Conservation (phyloP, 2,329 filamentous ascomycete species). For the Colletotrichum costaricense region DNA sequence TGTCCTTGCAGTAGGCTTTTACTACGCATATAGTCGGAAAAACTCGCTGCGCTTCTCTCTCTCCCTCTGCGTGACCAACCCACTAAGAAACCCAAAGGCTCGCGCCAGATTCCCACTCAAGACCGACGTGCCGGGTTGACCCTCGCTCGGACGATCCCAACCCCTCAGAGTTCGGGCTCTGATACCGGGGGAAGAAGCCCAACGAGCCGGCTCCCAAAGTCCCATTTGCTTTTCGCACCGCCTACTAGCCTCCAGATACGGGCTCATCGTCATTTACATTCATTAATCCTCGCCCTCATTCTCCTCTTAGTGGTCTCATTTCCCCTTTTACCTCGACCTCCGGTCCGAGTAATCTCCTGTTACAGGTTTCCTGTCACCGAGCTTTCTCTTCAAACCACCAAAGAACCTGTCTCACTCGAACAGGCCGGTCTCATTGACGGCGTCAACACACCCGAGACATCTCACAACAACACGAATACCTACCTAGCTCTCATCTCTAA, state of each 20-base stretch:
- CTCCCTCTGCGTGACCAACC: not conserved
- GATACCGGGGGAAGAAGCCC: constrained; percentile 28
- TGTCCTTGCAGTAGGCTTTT: not conserved
- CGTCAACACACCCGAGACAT: not conserved
- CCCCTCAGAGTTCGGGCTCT: constrained; percentile 14
- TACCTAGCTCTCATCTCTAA: not conserved
- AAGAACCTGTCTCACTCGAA: not conserved
- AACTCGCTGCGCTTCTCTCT: not conserved
- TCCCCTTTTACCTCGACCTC: not conserved
- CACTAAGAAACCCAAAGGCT: not conserved
- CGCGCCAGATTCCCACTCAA: not conserved
- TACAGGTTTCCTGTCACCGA: not conserved
- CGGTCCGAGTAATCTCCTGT: not conserved
- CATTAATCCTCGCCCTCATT: not conserved
- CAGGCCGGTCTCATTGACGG: not conserved
- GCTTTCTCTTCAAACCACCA: not conserved
- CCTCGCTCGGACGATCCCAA: constrained; percentile 27
- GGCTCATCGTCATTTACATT: not conserved
- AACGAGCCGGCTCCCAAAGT: constrained; percentile 1
- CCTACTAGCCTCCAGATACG: not conserved
- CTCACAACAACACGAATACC: not conserved
- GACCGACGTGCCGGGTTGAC: constrained; percentile 16
- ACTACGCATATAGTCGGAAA: not conserved
- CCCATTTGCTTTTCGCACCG: constrained; percentile 11
- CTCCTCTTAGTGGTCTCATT: not conserved